Percentiles rank a stretch among this genome's conserved stretches.
phyloP scores from a whole-genome alignment of 2,329 filamentous ascomycete species.

The Pseudopyrenochaeta lycopersici region DNA sequence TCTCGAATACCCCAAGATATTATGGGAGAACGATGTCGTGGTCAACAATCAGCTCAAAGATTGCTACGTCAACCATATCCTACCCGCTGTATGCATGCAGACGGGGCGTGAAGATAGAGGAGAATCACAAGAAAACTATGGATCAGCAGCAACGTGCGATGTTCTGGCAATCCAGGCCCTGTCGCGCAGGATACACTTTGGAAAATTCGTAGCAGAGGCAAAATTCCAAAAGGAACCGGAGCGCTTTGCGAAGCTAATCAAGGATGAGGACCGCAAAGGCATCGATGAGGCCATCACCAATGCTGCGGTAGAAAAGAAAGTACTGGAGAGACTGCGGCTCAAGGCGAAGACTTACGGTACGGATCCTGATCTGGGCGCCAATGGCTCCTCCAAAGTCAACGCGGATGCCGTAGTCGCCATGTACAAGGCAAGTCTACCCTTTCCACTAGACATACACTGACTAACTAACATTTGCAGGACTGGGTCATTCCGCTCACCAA shows the following conservation, averaged over 20 bases:
- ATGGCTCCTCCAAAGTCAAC: constrained; percentile 81
- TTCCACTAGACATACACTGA: no score
- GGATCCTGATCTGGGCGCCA: constrained; percentile 74
- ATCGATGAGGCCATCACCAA: constrained; percentile 94
- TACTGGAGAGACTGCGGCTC: constrained; percentile 82
- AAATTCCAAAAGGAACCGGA: constrained; percentile 89
- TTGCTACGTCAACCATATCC: constrained; percentile 82
- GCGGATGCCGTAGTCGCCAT: constrained; percentile 71
- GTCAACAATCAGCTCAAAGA: constrained; percentile 87
- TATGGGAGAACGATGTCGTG: constrained; percentile 89
- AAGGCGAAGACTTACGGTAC: constrained; percentile 95
- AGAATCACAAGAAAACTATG: constrained; percentile 93
- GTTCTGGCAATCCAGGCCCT: constrained; percentile 90
- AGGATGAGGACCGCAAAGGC: constrained; percentile 77
- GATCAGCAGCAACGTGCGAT: constrained; percentile 88
- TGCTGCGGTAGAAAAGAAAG: constrained; percentile 85
- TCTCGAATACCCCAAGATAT: constrained; percentile 85
- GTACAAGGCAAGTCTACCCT: constrained; percentile 43
- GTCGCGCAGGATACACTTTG: constrained; percentile 92
- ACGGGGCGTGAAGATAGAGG: constrained; percentile 81
- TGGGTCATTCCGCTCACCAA: constrained; percentile 98
- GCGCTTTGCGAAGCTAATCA: constrained; percentile 82
- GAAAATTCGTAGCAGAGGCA: constrained; percentile 96
- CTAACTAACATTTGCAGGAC: constrained; percentile 55
- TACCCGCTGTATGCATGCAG: constrained; percentile 83